A percentile compares a stretch with the other conserved stretches of the same genome.
These are phyloP conservation scores for Solanum ossicruentum DNA, from an alignment of 257 asterid genomes.

Conservation along the genomic window DNA sequence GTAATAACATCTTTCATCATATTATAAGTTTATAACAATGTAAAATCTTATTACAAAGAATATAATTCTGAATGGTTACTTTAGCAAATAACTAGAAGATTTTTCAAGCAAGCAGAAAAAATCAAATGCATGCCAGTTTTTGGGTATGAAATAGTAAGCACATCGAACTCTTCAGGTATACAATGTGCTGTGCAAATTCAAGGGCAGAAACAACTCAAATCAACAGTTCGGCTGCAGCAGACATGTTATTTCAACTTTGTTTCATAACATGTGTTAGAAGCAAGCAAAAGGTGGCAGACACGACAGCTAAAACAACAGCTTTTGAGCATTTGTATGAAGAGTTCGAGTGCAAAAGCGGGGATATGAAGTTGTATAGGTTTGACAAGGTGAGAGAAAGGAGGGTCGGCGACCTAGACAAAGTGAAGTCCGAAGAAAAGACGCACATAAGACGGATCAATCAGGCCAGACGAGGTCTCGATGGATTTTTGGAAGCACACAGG, in stretches of 20 bases:
- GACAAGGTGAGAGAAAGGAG: background rate
- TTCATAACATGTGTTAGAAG: background rate
- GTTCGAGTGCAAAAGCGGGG: background rate
- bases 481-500: background rate
- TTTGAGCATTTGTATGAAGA: background rate
- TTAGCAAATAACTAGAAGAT: background rate
- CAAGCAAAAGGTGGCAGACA: background rate
- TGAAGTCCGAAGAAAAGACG: background rate
- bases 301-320: background rate
- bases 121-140: background rate
- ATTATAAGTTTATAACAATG: background rate
- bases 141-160: background rate
- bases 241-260: background rate
- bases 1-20: background rate
- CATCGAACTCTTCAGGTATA: background rate
- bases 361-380: background rate
- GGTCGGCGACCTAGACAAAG: background rate
- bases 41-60: background rate
- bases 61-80: background rate
- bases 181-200: background rate
- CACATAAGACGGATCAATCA: background rate
- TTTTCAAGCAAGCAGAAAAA: background rate
- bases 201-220: background rate
- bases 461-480: background rate
- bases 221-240: background rate